Base-by-base conservation (phyloP, 108 stramenopile species). In the Pseudonitzschia pungens region DNA sequence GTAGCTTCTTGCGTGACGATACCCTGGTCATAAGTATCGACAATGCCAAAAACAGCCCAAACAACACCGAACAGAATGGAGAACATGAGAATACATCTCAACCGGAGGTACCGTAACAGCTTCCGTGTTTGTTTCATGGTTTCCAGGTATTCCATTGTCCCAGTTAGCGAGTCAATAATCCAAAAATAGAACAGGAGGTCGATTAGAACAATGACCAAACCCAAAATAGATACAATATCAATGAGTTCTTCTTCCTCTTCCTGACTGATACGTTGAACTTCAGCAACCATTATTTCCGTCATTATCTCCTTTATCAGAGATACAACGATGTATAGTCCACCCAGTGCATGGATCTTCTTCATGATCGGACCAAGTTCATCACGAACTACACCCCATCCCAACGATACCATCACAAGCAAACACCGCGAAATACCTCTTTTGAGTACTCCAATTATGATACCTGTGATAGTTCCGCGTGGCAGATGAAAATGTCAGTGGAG, bases 331-430 rank as follows among this genome's bases (percentile, higher is more conserved):
- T 95, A 95, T 11, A 84, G 51, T 8, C 83, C 57, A 29, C 89
- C 90, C 26, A 95, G 70, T 51, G 81, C 41, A 53, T 87, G 64
- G 29, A 95, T 83, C 44, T 81, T 83, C 63, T 84, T 90, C 81
- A 91, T 77, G 32, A 86, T 81, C 12, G 69, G 65, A 45, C 89
- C 89, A 42, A 95, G 72, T 11, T 77, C 73, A 62, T 95, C 94
- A 27, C 94, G 86, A 9, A 88, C 78, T 21, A 95, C 94, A 67
- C 94, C 94, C 90, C 91, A 92, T 29, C 94, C 94, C 40, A 92
- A 57, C 43, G 83, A 66, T 7, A 95, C 84, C 94, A 95, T 95
- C 44, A 95, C 84, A 3, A 92, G 67, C 68, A 95, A 88, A 74
- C 82, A 83, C 7, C 89, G 73, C 12, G 89, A 90, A 62, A 92